Evolutionary conservation across 345 rosid genomes (phyloP).

Genomic region (Arabidopsis suecica): DNA sequence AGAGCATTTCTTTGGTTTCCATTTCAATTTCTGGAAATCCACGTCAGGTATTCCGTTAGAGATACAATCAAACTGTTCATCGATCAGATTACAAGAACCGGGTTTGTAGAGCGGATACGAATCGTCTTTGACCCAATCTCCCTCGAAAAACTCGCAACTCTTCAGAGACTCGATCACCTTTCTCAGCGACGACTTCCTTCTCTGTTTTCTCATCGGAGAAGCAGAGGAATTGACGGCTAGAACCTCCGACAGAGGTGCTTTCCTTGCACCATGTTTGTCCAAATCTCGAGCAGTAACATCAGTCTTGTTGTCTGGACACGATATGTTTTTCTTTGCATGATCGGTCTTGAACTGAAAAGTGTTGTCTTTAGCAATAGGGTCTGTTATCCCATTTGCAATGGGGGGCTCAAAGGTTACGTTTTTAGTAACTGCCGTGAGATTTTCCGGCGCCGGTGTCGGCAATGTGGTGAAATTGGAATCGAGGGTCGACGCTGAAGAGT

Average conservation of each 20-base stretch:
- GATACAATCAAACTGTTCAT: slow-evolving; percentile 83
- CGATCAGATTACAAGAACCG: slow-evolving; percentile 82
- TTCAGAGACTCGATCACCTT: slow-evolving; percentile 54
- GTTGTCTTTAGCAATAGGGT: slow-evolving; percentile 43
- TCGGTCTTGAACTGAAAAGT: slow-evolving; percentile 4
- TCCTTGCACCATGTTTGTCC: slow-evolving; percentile 24
- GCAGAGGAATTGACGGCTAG: slow-evolving; percentile 52
- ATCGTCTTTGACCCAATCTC: slow-evolving; percentile 83
- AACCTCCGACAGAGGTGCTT: slow-evolving; percentile 20
- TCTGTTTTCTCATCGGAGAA: slow-evolving; percentile 48
- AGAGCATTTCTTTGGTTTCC: slow-evolving; percentile 87
- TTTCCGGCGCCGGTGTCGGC: slow-evolving; percentile 23
- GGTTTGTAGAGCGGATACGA: slow-evolving; percentile 94
- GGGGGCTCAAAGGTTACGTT: slow-evolving; percentile 26
- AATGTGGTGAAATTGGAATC: slow-evolving; percentile 14
- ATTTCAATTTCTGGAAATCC: slow-evolving; percentile 70
- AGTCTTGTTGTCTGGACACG: slow-evolving; percentile 37
- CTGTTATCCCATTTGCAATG: background rate
- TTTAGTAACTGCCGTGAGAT: slow-evolving; percentile 25
- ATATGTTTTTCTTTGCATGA: slow-evolving; percentile 31
- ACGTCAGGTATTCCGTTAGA: slow-evolving; percentile 81
- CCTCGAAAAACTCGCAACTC: slow-evolving; percentile 83
- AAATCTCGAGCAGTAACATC: background rate
- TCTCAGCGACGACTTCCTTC: slow-evolving; percentile 46
- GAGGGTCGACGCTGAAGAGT: slow-evolving; percentile 26